Base-by-base conservation (phyloP, 106 monocot species). In the Amphibolis antarctica region DNA sequence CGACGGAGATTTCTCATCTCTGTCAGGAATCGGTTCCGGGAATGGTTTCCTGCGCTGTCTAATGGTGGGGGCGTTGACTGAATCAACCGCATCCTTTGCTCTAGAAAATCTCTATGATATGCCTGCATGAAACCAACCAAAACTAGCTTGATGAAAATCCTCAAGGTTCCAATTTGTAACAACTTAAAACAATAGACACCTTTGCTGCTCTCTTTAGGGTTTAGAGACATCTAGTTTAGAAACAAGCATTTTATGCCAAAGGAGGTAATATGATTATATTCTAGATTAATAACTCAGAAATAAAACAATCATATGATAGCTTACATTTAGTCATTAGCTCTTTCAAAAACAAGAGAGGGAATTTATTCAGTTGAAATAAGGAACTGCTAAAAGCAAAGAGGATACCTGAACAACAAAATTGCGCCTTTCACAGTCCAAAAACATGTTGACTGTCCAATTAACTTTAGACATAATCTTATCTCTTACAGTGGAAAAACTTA, bases 101-200 rank as follows among this genome's bases (percentile, higher is more conserved):
- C 84, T 45, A 92, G 58, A 13, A 92, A 54, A 49, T 87, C 92
- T 73, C 79, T 83, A 55, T 92, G 92, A 57, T 92, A 92, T 53
- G 68, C 83, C 92, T 92, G 83, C 59, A 65, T 10, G 10, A 57
- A 69, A 24, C 49, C 10, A 30, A 51, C 2, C 7, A 36, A 36
- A 36, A 36, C 36, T 36, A 7, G 2, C 7, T 36, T 36, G 36
- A 36, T 7, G 36, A 7, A 36, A 36, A 36, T 7, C 7, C 7
- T 36, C 7, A 36, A 36, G 36, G 7, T 36, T 36, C 36, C 7
- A 36, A 36, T 36, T 7, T 36, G 36, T 36, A 4, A 36, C 36
- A 36, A n/a, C n/a, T n/a, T n/a, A n/a, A n/a, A n/a, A 36, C 36
- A 36, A 36, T 36, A 36, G 36, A 7, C 36, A 4, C 7, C 36